These are phyloP conservation scores for Cryptosporidium ryanae DNA, from an alignment of 169 alveolate genomes.

Conservation along the genomic window DNA sequence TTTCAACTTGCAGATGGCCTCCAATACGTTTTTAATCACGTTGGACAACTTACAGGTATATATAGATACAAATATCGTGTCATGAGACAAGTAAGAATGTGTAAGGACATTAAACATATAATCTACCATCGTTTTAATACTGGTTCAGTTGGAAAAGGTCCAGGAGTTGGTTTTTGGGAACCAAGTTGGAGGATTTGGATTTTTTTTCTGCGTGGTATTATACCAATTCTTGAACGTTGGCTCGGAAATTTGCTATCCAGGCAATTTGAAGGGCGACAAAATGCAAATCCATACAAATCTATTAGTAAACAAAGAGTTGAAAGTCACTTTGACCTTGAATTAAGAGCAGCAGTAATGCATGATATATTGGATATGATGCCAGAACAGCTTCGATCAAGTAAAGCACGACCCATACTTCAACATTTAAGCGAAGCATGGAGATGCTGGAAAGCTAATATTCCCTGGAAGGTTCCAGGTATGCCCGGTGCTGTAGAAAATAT, in stretches of 20 bases:
- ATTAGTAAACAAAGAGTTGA: slow-evolving; percentile 99
- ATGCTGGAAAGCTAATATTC: slow-evolving; percentile 99
- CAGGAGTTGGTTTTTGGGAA: slow-evolving; percentile 99
- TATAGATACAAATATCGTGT: slow-evolving; percentile 99
- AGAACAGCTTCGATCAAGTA: slow-evolving; percentile 98
- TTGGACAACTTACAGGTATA: slow-evolving; percentile 99
- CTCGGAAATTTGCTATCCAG: slow-evolving; percentile 98
- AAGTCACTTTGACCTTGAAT: slow-evolving; percentile 98
- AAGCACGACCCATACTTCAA: slow-evolving; percentile 97
- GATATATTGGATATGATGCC: slow-evolving; percentile 99
- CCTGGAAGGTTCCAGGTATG: slow-evolving; percentile 99
- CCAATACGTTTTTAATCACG: slow-evolving; percentile 98
- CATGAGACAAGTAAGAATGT: slow-evolving; percentile 99
- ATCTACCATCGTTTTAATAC: slow-evolving; percentile 99
- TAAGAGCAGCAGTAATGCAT: slow-evolving; percentile 99
- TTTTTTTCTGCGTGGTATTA: slow-evolving; percentile 97
- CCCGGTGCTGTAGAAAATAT: slow-evolving; percentile 99
- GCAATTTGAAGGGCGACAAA: slow-evolving; percentile 98
- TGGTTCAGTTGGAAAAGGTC: slow-evolving; percentile 99
- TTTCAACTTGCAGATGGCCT: slow-evolving; percentile 99
- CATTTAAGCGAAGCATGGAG: slow-evolving; percentile 99
- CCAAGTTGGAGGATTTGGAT: slow-evolving; percentile 99
- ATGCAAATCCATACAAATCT: slow-evolving; percentile 98
- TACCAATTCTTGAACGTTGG: slow-evolving; percentile 99
- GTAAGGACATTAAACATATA: slow-evolving; percentile 99